phyloP scores from a whole-genome alignment of 768 basidiomycete species.

The Lentinus brumalis region DNA sequence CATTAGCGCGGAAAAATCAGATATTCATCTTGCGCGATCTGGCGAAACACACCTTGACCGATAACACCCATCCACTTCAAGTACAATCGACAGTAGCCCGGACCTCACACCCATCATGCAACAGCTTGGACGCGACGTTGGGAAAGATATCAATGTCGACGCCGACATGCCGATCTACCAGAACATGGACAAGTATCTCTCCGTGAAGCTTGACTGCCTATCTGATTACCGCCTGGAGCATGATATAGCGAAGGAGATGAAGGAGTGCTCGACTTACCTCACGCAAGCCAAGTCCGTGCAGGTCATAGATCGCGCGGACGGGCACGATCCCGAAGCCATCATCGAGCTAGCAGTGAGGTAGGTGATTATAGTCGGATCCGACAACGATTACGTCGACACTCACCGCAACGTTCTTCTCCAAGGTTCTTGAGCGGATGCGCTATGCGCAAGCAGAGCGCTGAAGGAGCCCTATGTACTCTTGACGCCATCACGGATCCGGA shows the following conservation, averaged over 20 bases:
- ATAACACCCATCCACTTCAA: neutral
- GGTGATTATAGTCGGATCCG: neutral
- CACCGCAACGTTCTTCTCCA: no score
- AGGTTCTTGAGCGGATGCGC: constrained; percentile 13
- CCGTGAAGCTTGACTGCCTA: neutral
- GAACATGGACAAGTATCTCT: constrained; percentile 8
- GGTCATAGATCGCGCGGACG: neutral
- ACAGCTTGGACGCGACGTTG: neutral
- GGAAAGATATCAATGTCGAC: neutral
- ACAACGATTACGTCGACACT: no score
- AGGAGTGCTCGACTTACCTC: constrained; percentile 4
- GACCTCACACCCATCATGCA: no score
- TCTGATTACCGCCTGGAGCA: constrained; percentile 3
- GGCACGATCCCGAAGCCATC: neutral
- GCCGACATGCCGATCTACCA: constrained; percentile 1
- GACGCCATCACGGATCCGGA: constrained; percentile 5
- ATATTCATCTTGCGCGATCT: no score
- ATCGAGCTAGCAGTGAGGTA: neutral
- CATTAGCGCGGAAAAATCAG: no score
- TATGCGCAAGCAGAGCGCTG: neutral
- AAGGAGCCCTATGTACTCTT: constrained; percentile 7
- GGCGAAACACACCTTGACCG: no score
- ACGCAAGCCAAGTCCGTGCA: neutral
- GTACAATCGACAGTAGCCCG: neutral
- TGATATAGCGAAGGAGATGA: neutral